These are phyloP conservation scores for Yamadazyma diospyri DNA, from an alignment of 1,139 yeast genomes.

Conservation along the genomic window DNA sequence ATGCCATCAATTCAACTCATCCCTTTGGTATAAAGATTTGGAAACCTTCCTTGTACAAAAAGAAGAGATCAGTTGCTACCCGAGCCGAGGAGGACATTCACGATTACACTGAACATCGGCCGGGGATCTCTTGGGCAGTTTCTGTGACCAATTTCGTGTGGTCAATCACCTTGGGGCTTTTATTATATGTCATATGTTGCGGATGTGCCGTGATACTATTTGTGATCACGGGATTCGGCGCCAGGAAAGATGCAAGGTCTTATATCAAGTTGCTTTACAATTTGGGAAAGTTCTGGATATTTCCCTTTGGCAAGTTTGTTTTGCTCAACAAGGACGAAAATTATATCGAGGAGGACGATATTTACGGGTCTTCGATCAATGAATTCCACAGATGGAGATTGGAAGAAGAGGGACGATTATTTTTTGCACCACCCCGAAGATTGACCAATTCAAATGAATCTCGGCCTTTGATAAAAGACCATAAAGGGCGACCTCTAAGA, in stretches of 20 bases:
- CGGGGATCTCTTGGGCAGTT: conserved; percentile 59
- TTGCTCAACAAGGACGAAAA: conserved; percentile 74
- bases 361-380: conserved; percentile 80
- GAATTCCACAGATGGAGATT: conserved; percentile 91
- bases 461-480: conserved; percentile 41
- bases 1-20: conserved; percentile 93
- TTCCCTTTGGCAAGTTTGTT: conserved; percentile 90
- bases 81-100: conserved; percentile 95
- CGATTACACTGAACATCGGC: conserved; percentile 55
- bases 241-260: conserved; percentile 32
- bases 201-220: conserved; percentile 42
- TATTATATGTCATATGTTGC: conserved; percentile 51
- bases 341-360: conserved; percentile 81
- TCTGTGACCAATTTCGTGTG: conserved; percentile 72
- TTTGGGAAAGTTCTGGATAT: conserved; percentile 67
- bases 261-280: conserved; percentile 63
- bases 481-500: conserved; percentile 40
- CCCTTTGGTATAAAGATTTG: conserved; percentile 98
- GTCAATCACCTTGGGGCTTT: conserved; percentile 68
- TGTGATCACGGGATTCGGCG: conserved; percentile 47
- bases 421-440: conserved; percentile 64
- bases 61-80: conserved; percentile 84
- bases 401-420: conserved; percentile 67
- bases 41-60: conserved; percentile 96
- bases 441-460: conserved; percentile 35